These are phyloP conservation scores for Guyanaporus albipodus DNA, from an alignment of 768 basidiomycete species.

Conservation along the genomic window DNA sequence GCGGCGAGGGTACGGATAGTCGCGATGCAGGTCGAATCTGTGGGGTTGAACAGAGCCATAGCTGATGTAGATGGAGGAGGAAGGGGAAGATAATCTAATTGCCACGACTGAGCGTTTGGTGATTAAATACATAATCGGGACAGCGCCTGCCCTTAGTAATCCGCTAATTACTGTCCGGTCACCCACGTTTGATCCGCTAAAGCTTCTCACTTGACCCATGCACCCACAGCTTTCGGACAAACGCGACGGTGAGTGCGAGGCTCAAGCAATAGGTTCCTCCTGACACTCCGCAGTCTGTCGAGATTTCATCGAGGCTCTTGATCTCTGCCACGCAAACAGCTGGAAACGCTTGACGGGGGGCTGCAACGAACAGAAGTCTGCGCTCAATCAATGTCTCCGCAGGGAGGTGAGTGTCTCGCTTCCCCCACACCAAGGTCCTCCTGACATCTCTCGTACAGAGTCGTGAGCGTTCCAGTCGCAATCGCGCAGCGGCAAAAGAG, in stretches of 20 bases:
- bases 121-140: constrained; percentile 11
- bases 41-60: constrained; percentile 40
- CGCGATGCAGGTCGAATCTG: constrained; percentile 59
- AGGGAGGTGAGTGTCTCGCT: constrained; percentile 51
- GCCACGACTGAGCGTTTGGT: neutral
- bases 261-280: no score
- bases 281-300: constrained; percentile 51
- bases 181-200: neutral
- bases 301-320: constrained; percentile 74
- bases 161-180: no score
- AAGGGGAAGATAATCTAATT: constrained; percentile 6
- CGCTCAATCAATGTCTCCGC: constrained; percentile 66
- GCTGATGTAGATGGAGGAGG: constrained; percentile 10
- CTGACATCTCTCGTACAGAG: constrained; percentile 40
- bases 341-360: constrained; percentile 67
- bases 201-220: constrained; percentile 37
- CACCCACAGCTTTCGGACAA: constrained; percentile 72
- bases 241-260: no score
- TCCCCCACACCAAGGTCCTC: neutral
- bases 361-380: constrained; percentile 66
- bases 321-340: constrained; percentile 58
- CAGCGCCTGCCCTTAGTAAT: neutral
- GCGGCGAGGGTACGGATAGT: constrained; percentile 76
- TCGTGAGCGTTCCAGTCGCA: constrained; percentile 51
- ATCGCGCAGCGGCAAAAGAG: constrained; percentile 58